Percentiles rank a stretch among this genome's conserved stretches.
These are phyloP conservation scores for Naganishia kalamii DNA, from an alignment of 768 basidiomycete species.

Conservation along the genomic window DNA sequence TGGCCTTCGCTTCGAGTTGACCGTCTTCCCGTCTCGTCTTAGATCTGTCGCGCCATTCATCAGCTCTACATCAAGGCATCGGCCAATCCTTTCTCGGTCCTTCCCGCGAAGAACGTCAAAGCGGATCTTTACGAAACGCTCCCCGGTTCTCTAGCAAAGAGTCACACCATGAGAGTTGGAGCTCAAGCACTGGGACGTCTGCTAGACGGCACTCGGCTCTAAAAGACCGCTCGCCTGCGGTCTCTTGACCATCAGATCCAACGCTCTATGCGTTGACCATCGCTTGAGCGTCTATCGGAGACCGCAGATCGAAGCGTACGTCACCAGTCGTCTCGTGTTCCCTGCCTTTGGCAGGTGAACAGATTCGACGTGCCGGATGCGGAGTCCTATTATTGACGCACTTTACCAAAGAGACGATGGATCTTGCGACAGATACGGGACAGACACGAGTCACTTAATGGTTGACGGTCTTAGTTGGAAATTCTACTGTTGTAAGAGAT, in stretches of 20 bases:
- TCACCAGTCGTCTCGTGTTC: background rate
- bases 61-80: slow-evolving; percentile 34
- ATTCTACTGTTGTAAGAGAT: background rate
- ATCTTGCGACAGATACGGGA: slow-evolving; percentile 12
- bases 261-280: slow-evolving; percentile 9
- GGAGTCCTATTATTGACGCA: slow-evolving; percentile 13
- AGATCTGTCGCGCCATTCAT: slow-evolving; percentile 44
- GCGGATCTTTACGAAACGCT: background rate
- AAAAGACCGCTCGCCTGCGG: background rate
- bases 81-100: slow-evolving; percentile 40
- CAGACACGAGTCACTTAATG: background rate
- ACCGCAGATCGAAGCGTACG: background rate
- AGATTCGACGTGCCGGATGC: background rate
- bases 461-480: background rate
- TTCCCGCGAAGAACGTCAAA: slow-evolving; percentile 11
- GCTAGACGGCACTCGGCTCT: background rate
- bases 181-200: background rate
- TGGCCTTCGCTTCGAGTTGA: background rate
- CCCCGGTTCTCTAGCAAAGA: background rate
- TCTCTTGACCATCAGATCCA: background rate
- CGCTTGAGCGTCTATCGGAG: background rate
- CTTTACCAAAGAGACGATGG: background rate
- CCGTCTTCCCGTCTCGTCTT: background rate
- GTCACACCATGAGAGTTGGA: background rate
- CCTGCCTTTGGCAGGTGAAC: background rate